Conservation (phyloP, 176 grass and related monocot species). For the Aechmea fasciata region DNA sequence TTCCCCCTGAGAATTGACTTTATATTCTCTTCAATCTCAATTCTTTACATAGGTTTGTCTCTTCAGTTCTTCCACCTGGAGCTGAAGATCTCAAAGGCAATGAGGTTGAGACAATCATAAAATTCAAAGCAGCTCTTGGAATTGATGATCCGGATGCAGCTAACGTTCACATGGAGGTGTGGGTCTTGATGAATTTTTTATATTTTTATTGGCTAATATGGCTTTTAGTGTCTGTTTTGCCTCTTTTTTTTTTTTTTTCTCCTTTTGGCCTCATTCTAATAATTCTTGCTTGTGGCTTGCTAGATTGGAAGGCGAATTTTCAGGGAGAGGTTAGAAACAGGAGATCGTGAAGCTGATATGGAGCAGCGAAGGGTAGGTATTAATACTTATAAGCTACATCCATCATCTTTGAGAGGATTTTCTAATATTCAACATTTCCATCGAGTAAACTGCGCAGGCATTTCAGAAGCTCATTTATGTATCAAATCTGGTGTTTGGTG, state of each 20-base stretch:
- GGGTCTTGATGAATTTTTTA: not conserved
- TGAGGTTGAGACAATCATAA: conserved; percentile 71
- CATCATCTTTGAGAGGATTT: not conserved
- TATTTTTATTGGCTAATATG: not conserved
- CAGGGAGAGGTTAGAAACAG: conserved; percentile 74
- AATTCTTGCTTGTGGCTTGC: conserved; percentile 3
- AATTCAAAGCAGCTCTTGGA: conserved; percentile 83
- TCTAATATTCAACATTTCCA: conserved; percentile 13
- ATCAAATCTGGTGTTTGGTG: conserved; percentile 96
- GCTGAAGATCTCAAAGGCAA: conserved; percentile 76
- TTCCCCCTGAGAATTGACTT: not conserved
- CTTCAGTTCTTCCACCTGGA: conserved; percentile 68
- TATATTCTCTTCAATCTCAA: conserved; percentile 19
- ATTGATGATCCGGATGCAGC: conserved; percentile 96
- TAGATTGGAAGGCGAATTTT: conserved; percentile 92
- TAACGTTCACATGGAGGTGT: conserved; percentile 91
- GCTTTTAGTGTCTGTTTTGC: conserved; percentile 11
- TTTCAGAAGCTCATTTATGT: conserved; percentile 99
- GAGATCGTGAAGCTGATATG: conserved; percentile 64
- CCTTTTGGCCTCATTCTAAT: conserved; percentile 22
- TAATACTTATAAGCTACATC: not conserved
- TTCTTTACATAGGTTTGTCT: conserved; percentile 63
- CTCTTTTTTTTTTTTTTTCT: conserved; percentile 2
- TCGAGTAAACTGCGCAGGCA: conserved; percentile 42
- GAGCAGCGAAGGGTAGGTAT: conserved; percentile 60